Conservation (phyloP, 345 rosid genomes). For the Acer campestre region DNA sequence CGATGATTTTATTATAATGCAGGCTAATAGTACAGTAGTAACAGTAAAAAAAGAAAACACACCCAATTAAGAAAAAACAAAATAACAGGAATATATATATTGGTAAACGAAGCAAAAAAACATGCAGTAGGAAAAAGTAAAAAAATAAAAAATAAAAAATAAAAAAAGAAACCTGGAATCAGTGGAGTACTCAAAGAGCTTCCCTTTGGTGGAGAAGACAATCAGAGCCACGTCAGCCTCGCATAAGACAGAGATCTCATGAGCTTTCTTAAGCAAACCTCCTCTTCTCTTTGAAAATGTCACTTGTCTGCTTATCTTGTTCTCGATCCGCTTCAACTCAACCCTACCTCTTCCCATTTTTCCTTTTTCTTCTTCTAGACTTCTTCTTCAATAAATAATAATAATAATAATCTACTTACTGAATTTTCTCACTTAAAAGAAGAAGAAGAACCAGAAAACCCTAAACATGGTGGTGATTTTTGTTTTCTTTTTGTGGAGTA, state of each 20-base stretch:
- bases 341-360: conserved; percentile 93
- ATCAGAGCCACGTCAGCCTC: conserved; percentile 82
- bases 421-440: not conserved
- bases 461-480: conserved; percentile 17
- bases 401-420: not conserved
- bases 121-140: no score
- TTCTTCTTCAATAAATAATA: no score
- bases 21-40: not conserved
- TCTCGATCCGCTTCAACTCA: conserved; percentile 87
- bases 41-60: not conserved
- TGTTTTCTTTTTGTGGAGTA: not conserved
- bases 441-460: conserved; percentile 29
- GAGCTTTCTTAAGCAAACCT: conserved; percentile 82
- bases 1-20: conserved; percentile 21
- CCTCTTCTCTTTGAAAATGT: conserved; percentile 84
- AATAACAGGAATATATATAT: no score
- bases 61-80: no score
- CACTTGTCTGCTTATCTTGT: conserved; percentile 89
- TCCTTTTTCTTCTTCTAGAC: not conserved
- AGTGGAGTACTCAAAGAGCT: conserved; percentile 76
- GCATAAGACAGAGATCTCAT: conserved; percentile 85
- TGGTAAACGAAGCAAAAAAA: no score
- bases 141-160: not conserved
- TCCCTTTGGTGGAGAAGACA: conserved; percentile 83
- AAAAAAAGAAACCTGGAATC: conserved; percentile 52